Evolutionary conservation across 164 flowering plant species (phyloP).

Genomic region (Umbellularia californica): DNA sequence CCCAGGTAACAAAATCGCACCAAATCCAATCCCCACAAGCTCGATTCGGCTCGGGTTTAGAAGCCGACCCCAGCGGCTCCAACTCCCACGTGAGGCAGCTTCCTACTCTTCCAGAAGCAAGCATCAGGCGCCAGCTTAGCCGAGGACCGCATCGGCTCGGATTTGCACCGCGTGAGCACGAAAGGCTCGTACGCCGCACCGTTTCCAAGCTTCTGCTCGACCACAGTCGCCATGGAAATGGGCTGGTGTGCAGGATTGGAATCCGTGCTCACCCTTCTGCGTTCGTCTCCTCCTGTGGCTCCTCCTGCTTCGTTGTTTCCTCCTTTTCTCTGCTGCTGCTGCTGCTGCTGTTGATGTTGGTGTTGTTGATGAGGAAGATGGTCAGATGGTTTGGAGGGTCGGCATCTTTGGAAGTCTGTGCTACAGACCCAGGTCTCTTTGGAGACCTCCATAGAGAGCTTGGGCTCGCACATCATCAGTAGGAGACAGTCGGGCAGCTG

Average conservation of each 20-base stretch:
- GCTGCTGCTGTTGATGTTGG: too few relatives aligned
- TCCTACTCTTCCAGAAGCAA: slow-evolving; percentile 77
- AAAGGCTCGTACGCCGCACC: slow-evolving; percentile 69
- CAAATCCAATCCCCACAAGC: background rate
- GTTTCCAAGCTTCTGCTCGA: slow-evolving; percentile 63
- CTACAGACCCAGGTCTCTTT: slow-evolving; percentile 96
- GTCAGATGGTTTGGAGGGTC: slow-evolving; percentile 26
- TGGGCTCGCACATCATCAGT: slow-evolving; percentile 96
- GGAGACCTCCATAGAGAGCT: slow-evolving; percentile 95
- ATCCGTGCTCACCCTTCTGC: slow-evolving; percentile 31
- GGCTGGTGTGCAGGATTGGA: slow-evolving; percentile 17
- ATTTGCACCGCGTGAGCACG: slow-evolving; percentile 83
- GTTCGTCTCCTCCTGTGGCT: slow-evolving; percentile 19
- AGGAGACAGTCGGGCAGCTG: slow-evolving; percentile 74
- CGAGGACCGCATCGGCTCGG: slow-evolving; percentile 85
- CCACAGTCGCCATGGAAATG: slow-evolving; percentile 50
- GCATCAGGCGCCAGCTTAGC: slow-evolving; percentile 61
- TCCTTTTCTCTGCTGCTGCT: background rate
- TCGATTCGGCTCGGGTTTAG: slow-evolving; percentile 19
- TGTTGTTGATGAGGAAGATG: background rate
- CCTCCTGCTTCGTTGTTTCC: background rate
- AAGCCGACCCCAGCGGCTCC: slow-evolving; percentile 78
- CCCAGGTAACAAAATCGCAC: background rate
- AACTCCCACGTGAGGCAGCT: slow-evolving; percentile 50
- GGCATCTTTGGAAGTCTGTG: slow-evolving; percentile 67